Base-by-base conservation (phyloP, 768 basidiomycete species). In the Pleurotus eryngii region DNA sequence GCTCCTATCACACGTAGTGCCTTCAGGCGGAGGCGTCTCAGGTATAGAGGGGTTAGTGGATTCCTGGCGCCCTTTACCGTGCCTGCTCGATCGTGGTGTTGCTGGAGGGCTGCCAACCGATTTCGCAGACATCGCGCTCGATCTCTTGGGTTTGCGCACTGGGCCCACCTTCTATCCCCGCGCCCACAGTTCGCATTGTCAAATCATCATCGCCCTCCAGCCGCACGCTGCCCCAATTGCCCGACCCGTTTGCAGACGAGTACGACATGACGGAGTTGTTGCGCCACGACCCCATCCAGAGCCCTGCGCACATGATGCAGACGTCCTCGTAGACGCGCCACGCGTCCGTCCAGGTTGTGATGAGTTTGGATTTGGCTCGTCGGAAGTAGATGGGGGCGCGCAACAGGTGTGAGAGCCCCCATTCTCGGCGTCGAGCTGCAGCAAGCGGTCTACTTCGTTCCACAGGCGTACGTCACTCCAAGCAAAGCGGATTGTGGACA, bases 321-420 rank as follows among this genome's bases (percentile, higher is more conserved):
- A 88, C 86, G 59, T 93, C 92, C 70, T 94, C 91, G 63, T 93
- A 94, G 11, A 92, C 75, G 22, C 83, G 81, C 89, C 90, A 92
- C 6, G 81, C 81, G 60, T 92, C 91, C 12, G 83, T 78, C 87
- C 88, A 90, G 2, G 76, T 62, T 3, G 82, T 75, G 17, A 80
- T 65, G 7, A 74, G 58, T 55, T 75, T 79, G 9, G 71, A 67
- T 64, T 74, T 79, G 4, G 63, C 47, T n/a, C n/a, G 26, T 64
- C 61, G 47, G 62, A 42, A 30, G 69, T 66, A 12, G 71, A 51
- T 22, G 74, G 51, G 8, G 66, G 65, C 18, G 75, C 75, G 51
- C 81, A 81, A 51, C 72, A 76, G 0, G 62, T 58, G 53, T 66
- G 70, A 47, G 59, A 67, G 22, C 20, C 55, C 20, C 49, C 40